These are phyloP conservation scores for Phialophora macrospora DNA, from an alignment of 2,329 filamentous ascomycete genomes.

Conservation along the genomic window DNA sequence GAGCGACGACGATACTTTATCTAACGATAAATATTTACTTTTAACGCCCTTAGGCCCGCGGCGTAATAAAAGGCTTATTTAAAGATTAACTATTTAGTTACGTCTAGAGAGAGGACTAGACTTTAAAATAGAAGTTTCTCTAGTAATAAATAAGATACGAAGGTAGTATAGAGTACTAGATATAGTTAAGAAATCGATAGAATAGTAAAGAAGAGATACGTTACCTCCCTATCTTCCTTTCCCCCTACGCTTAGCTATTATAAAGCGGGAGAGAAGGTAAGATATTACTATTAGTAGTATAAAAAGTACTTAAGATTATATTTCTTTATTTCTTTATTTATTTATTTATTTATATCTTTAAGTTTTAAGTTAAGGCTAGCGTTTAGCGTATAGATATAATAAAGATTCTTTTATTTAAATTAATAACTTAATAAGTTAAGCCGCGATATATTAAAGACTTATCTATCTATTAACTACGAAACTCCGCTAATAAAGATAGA, in stretches of 20 bases:
- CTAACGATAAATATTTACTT: not conserved
- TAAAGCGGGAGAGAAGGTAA: constrained; percentile 8
- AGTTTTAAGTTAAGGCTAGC: not conserved
- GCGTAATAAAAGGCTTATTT: no score
- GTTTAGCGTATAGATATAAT: not conserved
- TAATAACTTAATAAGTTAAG: not conserved
- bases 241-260: not conserved
- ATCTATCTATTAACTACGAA: not conserved
- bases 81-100: no score
- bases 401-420: not conserved
- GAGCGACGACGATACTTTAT: no score
- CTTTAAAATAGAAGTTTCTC: no score
- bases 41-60: no score
- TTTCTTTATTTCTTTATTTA: no score
- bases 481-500: not conserved
- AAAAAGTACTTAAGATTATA: not conserved
- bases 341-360: not conserved
- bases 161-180: not conserved
- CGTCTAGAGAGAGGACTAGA: no score
- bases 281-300: not conserved
- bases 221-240: no score
- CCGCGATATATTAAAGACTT: not conserved
- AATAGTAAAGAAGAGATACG: not conserved
- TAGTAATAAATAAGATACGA: not conserved
- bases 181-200: not conserved